These are phyloP conservation scores for Aspergillus fructus DNA, from an alignment of 2,329 filamentous ascomycete species.

Conservation along the genomic window DNA sequence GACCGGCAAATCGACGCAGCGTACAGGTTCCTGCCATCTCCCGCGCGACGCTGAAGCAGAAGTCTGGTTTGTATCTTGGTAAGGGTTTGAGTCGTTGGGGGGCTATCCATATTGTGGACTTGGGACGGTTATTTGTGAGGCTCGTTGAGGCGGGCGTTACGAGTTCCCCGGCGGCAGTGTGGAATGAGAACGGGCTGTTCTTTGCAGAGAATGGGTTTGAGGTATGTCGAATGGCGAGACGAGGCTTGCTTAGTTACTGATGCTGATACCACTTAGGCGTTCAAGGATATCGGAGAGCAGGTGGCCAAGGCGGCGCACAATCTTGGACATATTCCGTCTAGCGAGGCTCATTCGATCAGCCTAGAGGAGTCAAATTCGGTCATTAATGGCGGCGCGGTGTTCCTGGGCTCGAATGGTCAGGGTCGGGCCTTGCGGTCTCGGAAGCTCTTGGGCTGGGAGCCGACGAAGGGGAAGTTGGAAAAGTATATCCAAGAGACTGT, in stretches of 20 bases:
- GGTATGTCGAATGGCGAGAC: constrained; percentile 18
- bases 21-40: constrained; percentile 51
- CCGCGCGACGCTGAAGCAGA: constrained; percentile 42
- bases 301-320: constrained; percentile 22
- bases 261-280: constrained; percentile 12
- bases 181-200: constrained; percentile 44
- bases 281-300: constrained; percentile 20
- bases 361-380: constrained; percentile 25
- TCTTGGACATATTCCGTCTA: constrained; percentile 21
- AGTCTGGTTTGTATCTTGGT: constrained; percentile 53
- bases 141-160: constrained; percentile 47
- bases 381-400: constrained; percentile 22
- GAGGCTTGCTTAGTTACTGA: neutral
- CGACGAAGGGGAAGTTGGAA: constrained; percentile 19
- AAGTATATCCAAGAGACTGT: constrained; percentile 27
- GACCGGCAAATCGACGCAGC: constrained; percentile 51
- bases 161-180: constrained; percentile 22
- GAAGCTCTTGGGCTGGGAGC: constrained; percentile 25
- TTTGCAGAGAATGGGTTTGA: constrained; percentile 26
- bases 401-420: constrained; percentile 33
- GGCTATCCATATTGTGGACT: constrained; percentile 59
- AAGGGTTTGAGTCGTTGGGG: constrained; percentile 59
- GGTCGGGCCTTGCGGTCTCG: constrained; percentile 22
- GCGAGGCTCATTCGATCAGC: constrained; percentile 20
- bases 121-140: constrained; percentile 54